These are phyloP conservation scores for Globisporangium nunn DNA, from an alignment of 352 stramenopile genomes.

Conservation along the genomic window DNA sequence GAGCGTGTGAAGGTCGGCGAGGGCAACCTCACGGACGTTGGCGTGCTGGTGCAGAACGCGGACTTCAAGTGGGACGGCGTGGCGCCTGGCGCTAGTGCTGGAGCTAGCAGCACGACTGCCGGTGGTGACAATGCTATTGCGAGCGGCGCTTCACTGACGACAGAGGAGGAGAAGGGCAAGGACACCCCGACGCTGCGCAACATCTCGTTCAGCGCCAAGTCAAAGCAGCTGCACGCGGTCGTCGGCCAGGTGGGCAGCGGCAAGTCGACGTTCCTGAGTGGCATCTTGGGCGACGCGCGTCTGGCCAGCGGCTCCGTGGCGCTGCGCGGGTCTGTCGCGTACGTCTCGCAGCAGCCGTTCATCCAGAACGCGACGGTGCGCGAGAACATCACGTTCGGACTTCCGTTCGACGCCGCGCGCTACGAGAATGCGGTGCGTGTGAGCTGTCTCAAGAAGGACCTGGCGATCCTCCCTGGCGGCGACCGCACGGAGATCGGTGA, in stretches of 20 bases:
- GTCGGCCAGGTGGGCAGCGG: constrained; percentile 41
- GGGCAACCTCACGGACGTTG: constrained; percentile 61
- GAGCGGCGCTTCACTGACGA: constrained; percentile 7
- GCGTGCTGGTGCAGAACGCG: constrained; percentile 29
- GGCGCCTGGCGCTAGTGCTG: too few species aligned
- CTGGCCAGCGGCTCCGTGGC: constrained; percentile 13
- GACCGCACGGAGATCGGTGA: constrained; percentile 58
- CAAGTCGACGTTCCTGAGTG: constrained; percentile 51
- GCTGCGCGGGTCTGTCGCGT: constrained; percentile 28
- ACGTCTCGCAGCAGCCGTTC: constrained; percentile 88
- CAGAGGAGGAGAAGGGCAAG: not conserved
- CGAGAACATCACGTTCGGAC: constrained; percentile 89
- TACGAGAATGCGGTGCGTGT: constrained; percentile 33
- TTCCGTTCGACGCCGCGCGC: constrained; percentile 21
- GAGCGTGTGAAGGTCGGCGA: constrained; percentile 59
- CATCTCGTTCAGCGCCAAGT: constrained; percentile 34
- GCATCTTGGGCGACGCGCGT: constrained; percentile 45
- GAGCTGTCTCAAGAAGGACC: constrained; percentile 30
- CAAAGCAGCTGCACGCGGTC: constrained; percentile 28
- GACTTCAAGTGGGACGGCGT: constrained; percentile 50
- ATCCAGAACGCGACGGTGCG: constrained; percentile 87
- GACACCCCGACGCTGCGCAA: constrained; percentile 14
- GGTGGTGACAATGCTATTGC: not conserved
- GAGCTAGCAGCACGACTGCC: too few species aligned
- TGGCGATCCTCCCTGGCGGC: constrained; percentile 39